Conservation (phyloP, 306 rosid genomes). For the Comarum palustre region DNA sequence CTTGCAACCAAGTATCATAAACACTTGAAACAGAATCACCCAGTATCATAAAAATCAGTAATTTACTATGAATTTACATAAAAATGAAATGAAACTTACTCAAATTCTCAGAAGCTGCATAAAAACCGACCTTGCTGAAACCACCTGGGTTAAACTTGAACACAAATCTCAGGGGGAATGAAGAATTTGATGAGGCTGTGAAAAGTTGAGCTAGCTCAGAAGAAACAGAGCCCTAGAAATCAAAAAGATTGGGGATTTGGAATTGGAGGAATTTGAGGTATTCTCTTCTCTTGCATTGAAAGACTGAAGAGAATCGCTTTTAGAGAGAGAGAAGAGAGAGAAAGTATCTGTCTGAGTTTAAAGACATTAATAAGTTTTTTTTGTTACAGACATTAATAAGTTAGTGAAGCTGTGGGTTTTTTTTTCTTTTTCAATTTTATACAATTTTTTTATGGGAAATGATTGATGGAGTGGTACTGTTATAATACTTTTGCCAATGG, state of each 20-base stretch:
- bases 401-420: conserved; percentile 10
- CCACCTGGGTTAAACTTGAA: conserved; percentile 22
- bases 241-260: conserved; percentile 41
- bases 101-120: conserved; percentile 37
- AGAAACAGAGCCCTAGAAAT: conserved; percentile 36
- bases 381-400: conserved; percentile 20
- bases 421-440: neutral
- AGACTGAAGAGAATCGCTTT: conserved; percentile 62
- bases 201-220: conserved; percentile 16
- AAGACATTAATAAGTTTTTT: no score
- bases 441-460: neutral
- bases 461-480: neutral
- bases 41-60: conserved; percentile 29
- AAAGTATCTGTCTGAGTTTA: conserved; percentile 10
- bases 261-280: conserved; percentile 43
- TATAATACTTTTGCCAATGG: neutral
- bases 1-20: conserved; percentile 23
- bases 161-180: conserved; percentile 53
- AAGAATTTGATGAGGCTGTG: conserved; percentile 28
- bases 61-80: conserved; percentile 29
- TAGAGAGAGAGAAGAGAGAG: conserved; percentile 27
- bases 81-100: conserved; percentile 44
- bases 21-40: conserved; percentile 18
- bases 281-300: conserved; percentile 38
- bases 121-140: conserved; percentile 47